Percentiles rank a stretch among this genome's conserved stretches.
These are phyloP conservation scores for Geotrichum fermentans DNA, from an alignment of 1,139 yeast genomes.

Conservation along the genomic window DNA sequence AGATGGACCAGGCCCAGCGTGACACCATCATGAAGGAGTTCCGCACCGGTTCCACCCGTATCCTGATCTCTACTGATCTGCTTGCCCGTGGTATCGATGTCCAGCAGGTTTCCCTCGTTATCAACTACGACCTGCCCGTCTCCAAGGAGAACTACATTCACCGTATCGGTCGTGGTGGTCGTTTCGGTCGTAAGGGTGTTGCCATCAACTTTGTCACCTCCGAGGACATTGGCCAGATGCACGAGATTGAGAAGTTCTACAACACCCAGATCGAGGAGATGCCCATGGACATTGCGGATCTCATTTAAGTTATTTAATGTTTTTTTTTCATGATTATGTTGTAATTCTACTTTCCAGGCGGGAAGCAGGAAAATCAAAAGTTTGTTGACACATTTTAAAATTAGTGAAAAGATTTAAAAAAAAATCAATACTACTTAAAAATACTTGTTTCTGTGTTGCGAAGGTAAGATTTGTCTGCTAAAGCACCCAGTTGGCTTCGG, in stretches of 20 bases:
- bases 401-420: neutral
- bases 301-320: conserved; percentile 27
- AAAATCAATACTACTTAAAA: neutral
- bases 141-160: conserved; percentile 89
- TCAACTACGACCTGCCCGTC: conserved; percentile 83
- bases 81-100: conserved; percentile 99
- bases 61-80: conserved; percentile 88
- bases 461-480: no score
- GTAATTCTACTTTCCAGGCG: conserved; percentile 1
- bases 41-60: conserved; percentile 55
- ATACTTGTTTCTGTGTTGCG: no score
- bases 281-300: conserved; percentile 70
- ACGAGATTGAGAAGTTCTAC: conserved; percentile 73
- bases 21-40: conserved; percentile 82
- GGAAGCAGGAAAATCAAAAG: conserved; percentile 9
- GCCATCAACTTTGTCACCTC: conserved; percentile 83
- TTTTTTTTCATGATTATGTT: conserved; percentile 9
- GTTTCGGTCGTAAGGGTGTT: conserved; percentile 94
- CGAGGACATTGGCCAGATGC: conserved; percentile 56
- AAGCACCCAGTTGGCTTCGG: no score
- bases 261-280: conserved; percentile 74
- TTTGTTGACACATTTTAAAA: conserved; percentile 5
- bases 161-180: conserved; percentile 90
- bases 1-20: conserved; percentile 91
- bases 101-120: conserved; percentile 92